phyloP scores from a whole-genome alignment of 1,139 yeast species.

The Yamadazyma membranifaciens region DNA sequence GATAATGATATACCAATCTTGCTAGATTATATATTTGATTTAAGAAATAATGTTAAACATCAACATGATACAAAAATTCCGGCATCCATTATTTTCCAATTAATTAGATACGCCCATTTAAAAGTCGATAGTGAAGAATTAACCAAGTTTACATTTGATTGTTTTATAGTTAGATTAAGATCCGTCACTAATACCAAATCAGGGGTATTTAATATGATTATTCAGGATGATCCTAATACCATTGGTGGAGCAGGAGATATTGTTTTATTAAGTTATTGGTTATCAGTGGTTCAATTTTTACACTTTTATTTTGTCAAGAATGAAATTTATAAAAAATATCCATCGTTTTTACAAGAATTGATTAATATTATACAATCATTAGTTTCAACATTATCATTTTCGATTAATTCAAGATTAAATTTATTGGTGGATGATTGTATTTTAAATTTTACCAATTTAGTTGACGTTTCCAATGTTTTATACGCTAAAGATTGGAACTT shows the following conservation, averaged over 20 bases:
- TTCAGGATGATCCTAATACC: slow-evolving; percentile 22
- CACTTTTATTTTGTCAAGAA: slow-evolving; percentile 63
- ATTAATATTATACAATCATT: slow-evolving; percentile 58
- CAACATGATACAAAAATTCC: slow-evolving; percentile 62
- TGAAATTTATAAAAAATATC: slow-evolving; percentile 52
- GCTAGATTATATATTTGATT: slow-evolving; percentile 51
- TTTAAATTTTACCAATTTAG: slow-evolving; percentile 61
- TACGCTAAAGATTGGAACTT: slow-evolving; percentile 78
- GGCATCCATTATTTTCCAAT: slow-evolving; percentile 66
- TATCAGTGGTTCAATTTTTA: slow-evolving; percentile 63
- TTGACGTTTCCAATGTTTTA: slow-evolving; percentile 57
- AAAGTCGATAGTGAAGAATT: slow-evolving; percentile 52
- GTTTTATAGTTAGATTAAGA: slow-evolving; percentile 61
- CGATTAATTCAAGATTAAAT: slow-evolving; percentile 60
- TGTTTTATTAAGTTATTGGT: slow-evolving; percentile 70
- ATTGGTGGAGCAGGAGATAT: slow-evolving; percentile 57
- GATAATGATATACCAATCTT: slow-evolving; percentile 66
- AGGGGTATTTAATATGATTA: slow-evolving; percentile 53
- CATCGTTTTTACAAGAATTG: slow-evolving; percentile 59
- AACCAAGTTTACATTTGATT: slow-evolving; percentile 56
- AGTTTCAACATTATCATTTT: slow-evolving; percentile 60
- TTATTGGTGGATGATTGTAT: slow-evolving; percentile 61
- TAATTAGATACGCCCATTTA: slow-evolving; percentile 61
- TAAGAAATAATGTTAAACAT: slow-evolving; percentile 32
- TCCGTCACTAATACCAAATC: slow-evolving; percentile 58